phyloP scores from a whole-genome alignment of 2,329 filamentous ascomycete species.

The Blumeria hordei region DNA sequence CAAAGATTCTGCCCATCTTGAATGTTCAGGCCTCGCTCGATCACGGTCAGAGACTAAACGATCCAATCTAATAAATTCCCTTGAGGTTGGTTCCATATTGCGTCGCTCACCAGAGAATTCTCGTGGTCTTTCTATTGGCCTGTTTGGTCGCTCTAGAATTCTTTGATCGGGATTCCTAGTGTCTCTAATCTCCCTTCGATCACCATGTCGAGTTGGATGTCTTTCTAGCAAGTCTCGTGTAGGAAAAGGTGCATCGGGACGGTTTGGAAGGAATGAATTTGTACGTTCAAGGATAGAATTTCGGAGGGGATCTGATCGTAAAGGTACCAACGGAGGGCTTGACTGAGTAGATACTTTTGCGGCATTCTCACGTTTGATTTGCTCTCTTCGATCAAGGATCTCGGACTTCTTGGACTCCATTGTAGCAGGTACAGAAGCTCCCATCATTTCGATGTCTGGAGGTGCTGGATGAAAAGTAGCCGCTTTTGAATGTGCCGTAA shows the following conservation, averaged over 20 bases:
- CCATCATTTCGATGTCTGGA: too few species aligned
- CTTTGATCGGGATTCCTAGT: constrained; percentile 7
- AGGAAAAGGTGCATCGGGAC: constrained; percentile 15
- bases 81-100: constrained; percentile 6
- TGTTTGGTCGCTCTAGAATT: constrained; percentile 9
- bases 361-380: constrained; percentile 11
- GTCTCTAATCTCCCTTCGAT: constrained; percentile 13
- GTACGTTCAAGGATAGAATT: constrained; percentile 7
- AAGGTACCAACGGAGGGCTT: constrained; percentile 5
- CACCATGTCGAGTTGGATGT: constrained; percentile 10
- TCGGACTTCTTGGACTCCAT: constrained; percentile 10
- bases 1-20: constrained; percentile 12
- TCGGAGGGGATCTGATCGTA: constrained; percentile 9
- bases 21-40: constrained; percentile 10
- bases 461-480: constrained; percentile 3
- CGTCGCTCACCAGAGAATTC: constrained; percentile 13
- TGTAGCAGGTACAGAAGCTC: constrained; percentile 1
- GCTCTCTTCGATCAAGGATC: constrained; percentile 10
- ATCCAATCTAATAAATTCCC: constrained; percentile 12
- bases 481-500: constrained; percentile 2
- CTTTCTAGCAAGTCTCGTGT: constrained; percentile 11
- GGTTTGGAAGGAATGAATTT: constrained; percentile 11
- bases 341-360: constrained; percentile 6
- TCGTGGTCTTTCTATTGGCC: constrained; percentile 12
- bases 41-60: constrained; percentile 9